phyloP scores from a whole-genome alignment of 768 basidiomycete genomes.

The Lepiota brunneoincarnata region DNA sequence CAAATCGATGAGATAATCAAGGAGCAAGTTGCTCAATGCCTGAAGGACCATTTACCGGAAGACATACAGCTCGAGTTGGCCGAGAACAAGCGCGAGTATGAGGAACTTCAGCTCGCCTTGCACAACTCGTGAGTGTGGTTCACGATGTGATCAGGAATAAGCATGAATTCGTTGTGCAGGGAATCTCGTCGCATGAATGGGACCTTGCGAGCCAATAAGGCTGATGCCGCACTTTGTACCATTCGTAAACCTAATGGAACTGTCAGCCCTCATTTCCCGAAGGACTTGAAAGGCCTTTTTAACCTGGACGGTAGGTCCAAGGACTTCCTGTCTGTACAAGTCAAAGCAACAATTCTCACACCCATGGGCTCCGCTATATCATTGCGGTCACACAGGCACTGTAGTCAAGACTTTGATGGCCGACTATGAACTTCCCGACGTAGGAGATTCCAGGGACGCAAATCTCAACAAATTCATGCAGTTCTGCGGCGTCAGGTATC shows the following conservation, averaged over 20 bases:
- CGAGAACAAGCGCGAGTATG: slow-evolving; percentile 41
- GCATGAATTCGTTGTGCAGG: slow-evolving; percentile 25
- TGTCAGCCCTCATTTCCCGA: slow-evolving; percentile 48
- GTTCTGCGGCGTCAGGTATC: slow-evolving; percentile 55
- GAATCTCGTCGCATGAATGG: slow-evolving; percentile 58
- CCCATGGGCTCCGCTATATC: neutral
- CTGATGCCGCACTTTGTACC: slow-evolving; percentile 39
- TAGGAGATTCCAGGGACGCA: slow-evolving; percentile 37
- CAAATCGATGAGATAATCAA: slow-evolving; percentile 50
- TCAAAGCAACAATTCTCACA: neutral
- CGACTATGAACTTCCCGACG: slow-evolving; percentile 36
- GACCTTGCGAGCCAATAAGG: slow-evolving; percentile 37
- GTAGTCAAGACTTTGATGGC: slow-evolving; percentile 31
- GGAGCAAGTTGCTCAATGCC: slow-evolving; percentile 45
- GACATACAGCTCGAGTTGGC: slow-evolving; percentile 47
- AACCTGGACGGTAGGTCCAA: slow-evolving; percentile 42
- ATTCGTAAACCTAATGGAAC: slow-evolving; percentile 47
- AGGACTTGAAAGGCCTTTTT: slow-evolving; percentile 50
- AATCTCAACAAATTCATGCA: slow-evolving; percentile 58
- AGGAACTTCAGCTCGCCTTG: slow-evolving; percentile 41
- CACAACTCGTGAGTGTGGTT: slow-evolving; percentile 54
- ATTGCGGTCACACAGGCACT: slow-evolving; percentile 22
- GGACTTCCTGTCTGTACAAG: neutral
- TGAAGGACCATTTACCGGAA: slow-evolving; percentile 45
- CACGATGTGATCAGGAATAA: neutral